phyloP scores from a whole-genome alignment of 495 filamentous ascomycete genomes.

The Rhypophila decipiens region DNA sequence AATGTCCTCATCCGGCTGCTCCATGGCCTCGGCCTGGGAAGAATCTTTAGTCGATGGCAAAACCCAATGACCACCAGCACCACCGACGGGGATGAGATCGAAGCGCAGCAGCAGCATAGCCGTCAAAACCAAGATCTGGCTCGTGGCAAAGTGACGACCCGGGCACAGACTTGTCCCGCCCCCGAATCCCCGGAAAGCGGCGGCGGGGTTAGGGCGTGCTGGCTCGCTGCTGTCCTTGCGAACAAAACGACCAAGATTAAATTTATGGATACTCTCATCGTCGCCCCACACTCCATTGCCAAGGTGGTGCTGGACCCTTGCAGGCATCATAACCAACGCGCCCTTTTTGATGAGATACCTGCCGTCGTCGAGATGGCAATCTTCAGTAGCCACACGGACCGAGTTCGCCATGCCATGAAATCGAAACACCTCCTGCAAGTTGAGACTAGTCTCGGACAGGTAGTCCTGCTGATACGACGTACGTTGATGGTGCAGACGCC shows the following conservation, averaged over 20 bases:
- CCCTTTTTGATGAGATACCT: constrained; percentile 27
- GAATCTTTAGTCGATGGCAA: constrained; percentile 12
- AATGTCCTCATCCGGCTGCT: constrained; percentile 15
- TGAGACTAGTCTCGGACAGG: constrained; percentile 12
- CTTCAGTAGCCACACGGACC: constrained; percentile 15
- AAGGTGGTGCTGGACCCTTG: constrained; percentile 10
- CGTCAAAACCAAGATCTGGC: constrained; percentile 15
- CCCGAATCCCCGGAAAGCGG: constrained; percentile 26
- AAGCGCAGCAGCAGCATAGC: constrained; percentile 10
- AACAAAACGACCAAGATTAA: constrained; percentile 16
- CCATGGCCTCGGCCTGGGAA: constrained; percentile 16
- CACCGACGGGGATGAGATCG: constrained; percentile 5
- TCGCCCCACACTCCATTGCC: constrained; percentile 17
- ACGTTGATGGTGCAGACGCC: constrained; percentile 1
- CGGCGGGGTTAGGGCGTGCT: neutral
- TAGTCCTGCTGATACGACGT: neutral
- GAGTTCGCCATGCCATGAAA: constrained; percentile 3
- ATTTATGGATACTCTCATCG: constrained; percentile 10
- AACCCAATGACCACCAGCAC: neutral
- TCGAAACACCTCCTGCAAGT: constrained; percentile 7
- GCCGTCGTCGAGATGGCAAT: constrained; percentile 15
- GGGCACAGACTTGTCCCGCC: constrained; percentile 23
- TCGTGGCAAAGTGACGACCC: constrained; percentile 24
- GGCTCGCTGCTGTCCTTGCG: neutral
- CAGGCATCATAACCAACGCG: constrained; percentile 14